Percentiles rank a stretch among this genome's conserved stretches.
Conservation (phyloP, 2,329 filamentous ascomycete genomes). For the Hypocreales sp. region DNA sequence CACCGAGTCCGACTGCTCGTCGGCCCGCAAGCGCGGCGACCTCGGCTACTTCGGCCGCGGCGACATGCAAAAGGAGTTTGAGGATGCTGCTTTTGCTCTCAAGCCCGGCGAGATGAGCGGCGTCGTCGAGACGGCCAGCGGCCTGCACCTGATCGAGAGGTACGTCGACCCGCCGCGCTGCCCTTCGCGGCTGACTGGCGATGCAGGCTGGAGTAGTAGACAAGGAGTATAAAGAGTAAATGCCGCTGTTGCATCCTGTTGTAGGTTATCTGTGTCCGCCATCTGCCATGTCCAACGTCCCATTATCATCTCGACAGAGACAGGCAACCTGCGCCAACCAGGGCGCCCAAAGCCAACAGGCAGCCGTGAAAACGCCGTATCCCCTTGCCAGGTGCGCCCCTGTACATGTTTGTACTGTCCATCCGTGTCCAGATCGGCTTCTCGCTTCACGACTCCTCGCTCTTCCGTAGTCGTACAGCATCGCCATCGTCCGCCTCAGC, state of each 20-base stretch:
- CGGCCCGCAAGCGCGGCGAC: slow-evolving; percentile 84
- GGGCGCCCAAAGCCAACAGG: no score
- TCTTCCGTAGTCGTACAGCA: no score
- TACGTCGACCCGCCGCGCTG: slow-evolving; percentile 26
- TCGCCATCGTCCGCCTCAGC: no score
- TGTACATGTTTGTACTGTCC: no score
- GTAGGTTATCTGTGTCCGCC: neutral
- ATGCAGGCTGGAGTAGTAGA: slow-evolving; percentile 3
- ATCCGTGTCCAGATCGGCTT: no score
- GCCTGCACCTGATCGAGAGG: slow-evolving; percentile 92
- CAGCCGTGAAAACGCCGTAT: no score
- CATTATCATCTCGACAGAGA: no score
- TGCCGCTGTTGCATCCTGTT: neutral
- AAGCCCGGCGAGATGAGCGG: slow-evolving; percentile 74
- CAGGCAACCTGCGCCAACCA: no score
- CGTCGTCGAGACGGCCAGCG: slow-evolving; percentile 83
- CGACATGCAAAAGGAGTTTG: slow-evolving; percentile 98
- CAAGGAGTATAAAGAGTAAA: neutral
- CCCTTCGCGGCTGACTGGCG: neutral
- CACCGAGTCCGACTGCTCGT: slow-evolving; percentile 89
- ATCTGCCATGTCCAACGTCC: no score
- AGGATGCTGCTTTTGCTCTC: slow-evolving; percentile 86
- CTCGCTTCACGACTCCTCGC: neutral
- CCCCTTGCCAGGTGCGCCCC: no score
- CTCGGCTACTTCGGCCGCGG: slow-evolving; percentile 87